Conservation (phyloP, 257 asterid species). For the Ligustrum vulgare region DNA sequence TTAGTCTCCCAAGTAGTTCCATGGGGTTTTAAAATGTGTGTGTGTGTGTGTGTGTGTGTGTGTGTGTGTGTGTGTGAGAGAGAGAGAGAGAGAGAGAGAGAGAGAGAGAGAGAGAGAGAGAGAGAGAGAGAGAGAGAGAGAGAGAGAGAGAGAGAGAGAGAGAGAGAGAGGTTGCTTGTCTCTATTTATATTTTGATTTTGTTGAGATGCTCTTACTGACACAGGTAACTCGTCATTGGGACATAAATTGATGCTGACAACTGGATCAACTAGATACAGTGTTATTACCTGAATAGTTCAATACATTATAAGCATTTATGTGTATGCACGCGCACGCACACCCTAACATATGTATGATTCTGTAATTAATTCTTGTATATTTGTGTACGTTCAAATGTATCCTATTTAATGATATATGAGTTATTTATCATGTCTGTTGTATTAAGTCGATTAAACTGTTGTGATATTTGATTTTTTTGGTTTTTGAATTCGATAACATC, state of each 20-base stretch:
- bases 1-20: neutral
- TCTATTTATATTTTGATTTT: neutral
- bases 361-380: neutral
- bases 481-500: neutral
- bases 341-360: neutral
- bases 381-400: neutral
- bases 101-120: neutral
- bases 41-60: no score
- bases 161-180: neutral
- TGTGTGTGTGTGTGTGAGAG: no score
- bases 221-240: neutral
- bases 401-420: neutral
- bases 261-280: neutral
- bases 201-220: neutral
- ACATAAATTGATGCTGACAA: neutral
- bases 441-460: neutral
- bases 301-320: neutral
- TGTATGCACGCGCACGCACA: neutral
- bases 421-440: neutral
- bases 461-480: neutral
- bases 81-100: no score
- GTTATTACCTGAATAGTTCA: neutral
- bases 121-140: neutral
- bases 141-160: no score
- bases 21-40: neutral